Conservation (phyloP, 2,329 filamentous ascomycete genomes). For the Blumeriella jaapii region DNA sequence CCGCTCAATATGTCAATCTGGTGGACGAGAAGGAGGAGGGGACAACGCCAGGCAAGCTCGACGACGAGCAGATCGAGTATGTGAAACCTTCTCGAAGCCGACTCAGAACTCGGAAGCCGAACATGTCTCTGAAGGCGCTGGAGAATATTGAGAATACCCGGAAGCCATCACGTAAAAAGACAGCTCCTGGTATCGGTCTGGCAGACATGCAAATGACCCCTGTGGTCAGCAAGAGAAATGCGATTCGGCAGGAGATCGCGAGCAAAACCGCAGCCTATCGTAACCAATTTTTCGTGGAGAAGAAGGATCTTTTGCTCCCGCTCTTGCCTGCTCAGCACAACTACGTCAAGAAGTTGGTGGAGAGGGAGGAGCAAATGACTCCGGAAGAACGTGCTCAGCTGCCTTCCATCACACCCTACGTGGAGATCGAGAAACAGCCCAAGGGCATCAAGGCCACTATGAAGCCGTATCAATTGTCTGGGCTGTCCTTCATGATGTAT, state of each 20-base stretch:
- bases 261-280: constrained; percentile 22
- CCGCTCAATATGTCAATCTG: constrained; percentile 5
- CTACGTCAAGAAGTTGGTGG: constrained; percentile 26
- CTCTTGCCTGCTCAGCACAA: constrained; percentile 26
- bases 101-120: constrained; percentile 15
- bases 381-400: constrained; percentile 16
- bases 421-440: constrained; percentile 22
- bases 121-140: constrained; percentile 18
- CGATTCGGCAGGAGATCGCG: constrained; percentile 24
- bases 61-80: constrained; percentile 13
- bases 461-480: constrained; percentile 40
- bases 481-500: constrained; percentile 37
- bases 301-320: constrained; percentile 26
- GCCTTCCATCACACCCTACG: constrained; percentile 19
- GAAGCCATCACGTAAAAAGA: constrained; percentile 6
- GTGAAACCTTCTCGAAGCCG: constrained; percentile 4
- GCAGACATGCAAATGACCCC: constrained; percentile 16
- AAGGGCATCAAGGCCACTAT: constrained; percentile 35
- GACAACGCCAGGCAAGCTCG: constrained; percentile 1
- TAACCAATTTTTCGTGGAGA: constrained; percentile 26
- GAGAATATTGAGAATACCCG: constrained; percentile 13
- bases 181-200: constrained; percentile 8
- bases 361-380: constrained; percentile 19
- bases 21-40: constrained; percentile 8
- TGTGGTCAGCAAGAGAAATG: constrained; percentile 18